Conservation (phyloP, 139 green algal genomes). For the Limnomonas spitsbergensis region DNA sequence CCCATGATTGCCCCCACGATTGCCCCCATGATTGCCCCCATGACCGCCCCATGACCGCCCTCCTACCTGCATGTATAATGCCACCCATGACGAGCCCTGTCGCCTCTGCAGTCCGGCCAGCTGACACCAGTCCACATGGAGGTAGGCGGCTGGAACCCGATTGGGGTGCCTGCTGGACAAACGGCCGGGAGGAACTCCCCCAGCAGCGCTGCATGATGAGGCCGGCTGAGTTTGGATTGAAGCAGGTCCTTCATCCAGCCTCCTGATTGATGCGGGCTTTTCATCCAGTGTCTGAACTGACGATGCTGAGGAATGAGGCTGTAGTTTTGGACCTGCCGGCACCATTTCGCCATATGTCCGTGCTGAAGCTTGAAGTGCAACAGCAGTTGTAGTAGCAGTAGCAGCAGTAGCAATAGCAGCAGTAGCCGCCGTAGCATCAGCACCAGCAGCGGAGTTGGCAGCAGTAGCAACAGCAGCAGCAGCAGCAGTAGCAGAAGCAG, state of each 20-base stretch:
- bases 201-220: neutral
- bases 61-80: neutral
- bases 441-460: neutral
- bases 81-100: neutral
- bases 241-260: neutral
- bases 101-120: neutral
- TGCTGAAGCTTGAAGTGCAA: too few species aligned
- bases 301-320: neutral
- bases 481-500: too few species aligned
- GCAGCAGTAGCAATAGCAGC: neutral
- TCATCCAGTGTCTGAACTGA: neutral
- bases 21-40: too few species aligned
- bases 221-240: neutral
- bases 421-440: neutral
- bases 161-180: neutral
- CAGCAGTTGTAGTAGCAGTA: too few species aligned
- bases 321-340: neutral
- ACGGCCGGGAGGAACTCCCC: neutral
- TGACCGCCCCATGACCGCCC: too few species aligned
- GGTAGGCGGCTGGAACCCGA: neutral
- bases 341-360: too few species aligned
- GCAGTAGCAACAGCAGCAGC: neutral
- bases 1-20: too few species aligned
- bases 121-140: constrained; percentile 13
- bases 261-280: neutral